Conservation (phyloP, 2,329 filamentous ascomycete genomes). For the Aspergillus piperis region DNA sequence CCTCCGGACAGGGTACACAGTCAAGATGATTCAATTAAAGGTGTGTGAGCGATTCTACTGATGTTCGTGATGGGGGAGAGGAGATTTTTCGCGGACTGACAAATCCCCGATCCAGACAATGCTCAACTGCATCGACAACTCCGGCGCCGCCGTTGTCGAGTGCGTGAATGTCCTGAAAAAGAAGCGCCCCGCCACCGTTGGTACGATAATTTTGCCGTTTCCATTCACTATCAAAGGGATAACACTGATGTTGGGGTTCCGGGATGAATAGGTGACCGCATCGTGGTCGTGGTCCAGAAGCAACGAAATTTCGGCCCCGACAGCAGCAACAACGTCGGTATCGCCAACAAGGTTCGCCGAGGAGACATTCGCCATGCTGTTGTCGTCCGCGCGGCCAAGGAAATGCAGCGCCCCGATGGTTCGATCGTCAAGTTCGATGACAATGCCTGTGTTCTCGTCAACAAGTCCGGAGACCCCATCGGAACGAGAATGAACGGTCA, state of each 20-base stretch:
- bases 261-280: constrained; percentile 73
- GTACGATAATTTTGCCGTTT: constrained; percentile 52
- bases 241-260: constrained; percentile 11
- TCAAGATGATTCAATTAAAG: constrained; percentile 91
- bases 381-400: constrained; percentile 87
- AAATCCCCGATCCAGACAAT: constrained; percentile 65
- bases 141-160: constrained; percentile 94
- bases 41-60: constrained; percentile 35
- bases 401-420: constrained; percentile 82
- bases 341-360: constrained; percentile 89
- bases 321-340: constrained; percentile 70
- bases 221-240: neutral
- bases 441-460: constrained; percentile 96
- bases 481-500: constrained; percentile 83
- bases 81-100: constrained; percentile 13
- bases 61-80: neutral
- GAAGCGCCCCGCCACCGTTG: constrained; percentile 81
- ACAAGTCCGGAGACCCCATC: constrained; percentile 94
- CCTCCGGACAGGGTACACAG: constrained; percentile 31
- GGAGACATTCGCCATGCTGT: constrained; percentile 97
- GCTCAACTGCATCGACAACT: constrained; percentile 99
- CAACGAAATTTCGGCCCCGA: constrained; percentile 77
- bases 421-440: constrained; percentile 93
- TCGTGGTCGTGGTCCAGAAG: constrained; percentile 97
- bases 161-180: constrained; percentile 91